phyloP scores from a whole-genome alignment of 2,329 filamentous ascomycete genomes.

The Cryphonectria naterciae region DNA sequence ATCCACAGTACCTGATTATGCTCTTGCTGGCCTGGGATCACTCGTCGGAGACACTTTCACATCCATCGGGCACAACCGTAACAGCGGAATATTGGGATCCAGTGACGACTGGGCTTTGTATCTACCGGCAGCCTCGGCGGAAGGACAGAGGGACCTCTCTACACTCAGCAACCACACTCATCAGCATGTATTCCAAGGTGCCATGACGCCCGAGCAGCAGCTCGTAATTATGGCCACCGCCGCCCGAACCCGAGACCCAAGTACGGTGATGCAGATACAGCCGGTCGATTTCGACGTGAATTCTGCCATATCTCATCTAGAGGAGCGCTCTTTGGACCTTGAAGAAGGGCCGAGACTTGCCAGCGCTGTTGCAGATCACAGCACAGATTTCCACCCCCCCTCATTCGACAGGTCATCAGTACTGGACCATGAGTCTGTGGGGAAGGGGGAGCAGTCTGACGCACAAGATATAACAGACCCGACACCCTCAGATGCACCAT shows the following conservation, averaged over 20 bases:
- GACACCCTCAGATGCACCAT: not conserved
- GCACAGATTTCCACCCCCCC: conserved; percentile 11
- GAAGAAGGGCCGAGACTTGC: not conserved
- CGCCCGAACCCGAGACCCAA: not conserved
- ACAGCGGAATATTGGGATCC: not conserved
- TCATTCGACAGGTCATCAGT: conserved; percentile 18
- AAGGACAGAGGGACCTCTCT: conserved; percentile 2
- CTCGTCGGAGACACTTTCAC: conserved; percentile 15
- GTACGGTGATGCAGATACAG: conserved; percentile 10
- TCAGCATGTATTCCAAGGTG: conserved; percentile 16
- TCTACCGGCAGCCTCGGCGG: conserved; percentile 8
- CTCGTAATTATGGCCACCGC: not conserved
- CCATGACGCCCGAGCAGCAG: conserved; percentile 17
- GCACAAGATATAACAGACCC: not conserved
- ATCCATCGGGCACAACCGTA: conserved; percentile 2
- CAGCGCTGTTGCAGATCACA: not conserved
- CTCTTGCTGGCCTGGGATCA: conserved; percentile 29
- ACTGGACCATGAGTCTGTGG: conserved; percentile 6
- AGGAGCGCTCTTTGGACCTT: not conserved
- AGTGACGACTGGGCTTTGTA: conserved; percentile 6
- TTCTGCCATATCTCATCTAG: conserved; percentile 4
- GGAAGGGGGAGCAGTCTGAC: not conserved
- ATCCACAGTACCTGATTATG: conserved; percentile 17
- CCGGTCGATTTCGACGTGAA: not conserved
- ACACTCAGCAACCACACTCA: not conserved